Evolutionary conservation across 2,329 filamentous ascomycete genomes (phyloP).

Genomic region (Colletotrichum incanum): DNA sequence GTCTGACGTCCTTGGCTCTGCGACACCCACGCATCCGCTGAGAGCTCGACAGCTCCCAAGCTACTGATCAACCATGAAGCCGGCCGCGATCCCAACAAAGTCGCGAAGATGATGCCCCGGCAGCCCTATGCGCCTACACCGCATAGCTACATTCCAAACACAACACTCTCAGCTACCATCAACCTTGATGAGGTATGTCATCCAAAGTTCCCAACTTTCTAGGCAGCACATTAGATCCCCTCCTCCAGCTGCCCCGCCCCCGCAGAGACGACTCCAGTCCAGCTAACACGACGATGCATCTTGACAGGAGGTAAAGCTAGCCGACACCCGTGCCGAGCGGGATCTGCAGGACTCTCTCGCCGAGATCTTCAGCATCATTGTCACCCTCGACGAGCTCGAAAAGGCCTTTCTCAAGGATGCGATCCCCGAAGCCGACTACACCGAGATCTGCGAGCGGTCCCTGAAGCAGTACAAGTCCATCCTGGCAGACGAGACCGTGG

Average conservation of each 20-base stretch:
- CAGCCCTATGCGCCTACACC: conserved; percentile 91
- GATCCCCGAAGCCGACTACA: conserved; percentile 92
- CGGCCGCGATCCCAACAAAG: conserved; percentile 25
- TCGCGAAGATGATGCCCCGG: conserved; percentile 66
- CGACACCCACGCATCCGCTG: background rate
- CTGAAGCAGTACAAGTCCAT: conserved; percentile 98
- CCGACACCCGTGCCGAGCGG: conserved; percentile 87
- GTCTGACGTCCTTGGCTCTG: conserved; percentile 24
- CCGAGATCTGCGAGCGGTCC: conserved; percentile 93
- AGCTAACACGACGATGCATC: conserved; percentile 39
- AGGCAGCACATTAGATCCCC: background rate
- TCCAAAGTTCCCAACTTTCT: conserved; percentile 30
- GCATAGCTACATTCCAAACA: conserved; percentile 91
- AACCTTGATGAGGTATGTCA: conserved; percentile 87
- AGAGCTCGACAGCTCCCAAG: conserved; percentile 32
- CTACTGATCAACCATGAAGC: conserved; percentile 39
- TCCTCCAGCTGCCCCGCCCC: conserved; percentile 25
- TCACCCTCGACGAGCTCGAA: conserved; percentile 94
- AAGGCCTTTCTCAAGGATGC: conserved; percentile 98
- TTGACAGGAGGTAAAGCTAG: conserved; percentile 89
- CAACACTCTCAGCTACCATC: conserved; percentile 87
- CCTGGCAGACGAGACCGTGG: conserved; percentile 90
- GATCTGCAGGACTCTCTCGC: conserved; percentile 96
- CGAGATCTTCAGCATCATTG: conserved; percentile 97
- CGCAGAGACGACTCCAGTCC: conserved; percentile 67